Conservation (phyloP, 495 filamentous ascomycete species). For the Penicillium flavigenum region DNA sequence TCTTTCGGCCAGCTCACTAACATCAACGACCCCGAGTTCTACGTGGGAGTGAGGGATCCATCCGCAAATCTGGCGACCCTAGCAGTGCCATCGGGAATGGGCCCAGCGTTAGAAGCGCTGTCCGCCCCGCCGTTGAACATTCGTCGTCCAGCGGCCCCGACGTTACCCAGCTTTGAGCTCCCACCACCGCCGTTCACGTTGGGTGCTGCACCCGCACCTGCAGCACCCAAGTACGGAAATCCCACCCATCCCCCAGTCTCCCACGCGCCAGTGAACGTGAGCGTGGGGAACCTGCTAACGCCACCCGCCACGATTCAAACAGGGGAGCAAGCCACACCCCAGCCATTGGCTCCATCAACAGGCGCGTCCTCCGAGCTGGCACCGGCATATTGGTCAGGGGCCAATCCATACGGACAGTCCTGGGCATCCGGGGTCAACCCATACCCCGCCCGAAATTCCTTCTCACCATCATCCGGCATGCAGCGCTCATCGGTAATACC, state of each 20-base stretch:
- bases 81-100: slow-evolving; percentile 48
- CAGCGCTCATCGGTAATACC: slow-evolving; percentile 50
- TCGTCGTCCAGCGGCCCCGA: slow-evolving; percentile 59
- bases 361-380: slow-evolving; percentile 49
- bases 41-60: slow-evolving; percentile 28
- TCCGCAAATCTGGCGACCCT: slow-evolving; percentile 46
- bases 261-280: slow-evolving; percentile 50
- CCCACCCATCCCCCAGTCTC: slow-evolving; percentile 32
- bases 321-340: slow-evolving; percentile 58
- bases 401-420: slow-evolving; percentile 52
- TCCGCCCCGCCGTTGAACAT: slow-evolving; percentile 51
- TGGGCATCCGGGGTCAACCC: slow-evolving; percentile 46
- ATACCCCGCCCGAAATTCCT: slow-evolving; percentile 48
- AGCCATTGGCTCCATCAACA: slow-evolving; percentile 46
- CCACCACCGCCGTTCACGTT: slow-evolving; percentile 51
- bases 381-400: slow-evolving; percentile 48
- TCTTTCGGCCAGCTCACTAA: slow-evolving; percentile 28
- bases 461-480: slow-evolving; percentile 54
- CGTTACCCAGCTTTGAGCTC: slow-evolving; percentile 62
- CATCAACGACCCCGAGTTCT: slow-evolving; percentile 38
- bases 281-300: slow-evolving; percentile 61
- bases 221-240: slow-evolving; percentile 44
- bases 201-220: slow-evolving; percentile 13
- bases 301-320: slow-evolving; percentile 60
- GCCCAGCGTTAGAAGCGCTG: slow-evolving; percentile 44